A percentile compares a stretch with the other conserved stretches of the same genome.
Evolutionary conservation across 2,329 filamentous ascomycete genomes (phyloP).

Genomic region (Colletotrichum aenigma): DNA sequence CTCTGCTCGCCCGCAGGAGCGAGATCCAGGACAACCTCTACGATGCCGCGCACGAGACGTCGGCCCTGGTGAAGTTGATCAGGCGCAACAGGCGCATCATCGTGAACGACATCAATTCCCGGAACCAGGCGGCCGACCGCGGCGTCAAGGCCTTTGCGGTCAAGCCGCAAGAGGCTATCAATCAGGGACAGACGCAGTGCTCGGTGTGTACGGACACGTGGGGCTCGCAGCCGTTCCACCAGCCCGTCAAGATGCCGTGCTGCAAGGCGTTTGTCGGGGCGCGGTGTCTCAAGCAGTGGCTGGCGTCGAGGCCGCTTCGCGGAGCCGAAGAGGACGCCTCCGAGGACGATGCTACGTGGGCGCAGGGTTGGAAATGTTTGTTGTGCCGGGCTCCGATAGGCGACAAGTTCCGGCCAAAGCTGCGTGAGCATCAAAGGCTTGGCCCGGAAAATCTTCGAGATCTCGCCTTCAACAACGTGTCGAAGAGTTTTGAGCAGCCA

Average conservation of each 20-base stretch:
- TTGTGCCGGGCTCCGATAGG: not conserved
- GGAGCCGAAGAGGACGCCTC: not conserved
- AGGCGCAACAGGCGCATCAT: constrained; percentile 3
- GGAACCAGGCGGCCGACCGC: not conserved
- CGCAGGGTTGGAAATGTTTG: not conserved
- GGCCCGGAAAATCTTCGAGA: not conserved
- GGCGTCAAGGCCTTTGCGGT: not conserved
- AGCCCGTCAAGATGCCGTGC: constrained; percentile 7
- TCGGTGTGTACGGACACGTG: not conserved
- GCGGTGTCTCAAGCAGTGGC: constrained; percentile 6
- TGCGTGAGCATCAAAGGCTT: not conserved
- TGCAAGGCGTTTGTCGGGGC: not conserved
- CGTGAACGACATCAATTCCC: not conserved
- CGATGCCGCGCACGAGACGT: not conserved
- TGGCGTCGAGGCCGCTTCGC: not conserved
- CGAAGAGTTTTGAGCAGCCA: not conserved
- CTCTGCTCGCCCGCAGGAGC: not conserved
- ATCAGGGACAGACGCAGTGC: not conserved
- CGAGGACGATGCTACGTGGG: not conserved
- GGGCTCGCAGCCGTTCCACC: not conserved
- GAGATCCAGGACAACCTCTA: not conserved
- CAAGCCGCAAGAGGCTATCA: not conserved
- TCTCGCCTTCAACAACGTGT: not conserved
- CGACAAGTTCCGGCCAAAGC: not conserved
- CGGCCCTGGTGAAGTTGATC: not conserved